Evolutionary conservation across 208 protist species (phyloP), one percentile per base, ranked within the genome.

Genomic region (Trypanosoma congolense): DNA sequence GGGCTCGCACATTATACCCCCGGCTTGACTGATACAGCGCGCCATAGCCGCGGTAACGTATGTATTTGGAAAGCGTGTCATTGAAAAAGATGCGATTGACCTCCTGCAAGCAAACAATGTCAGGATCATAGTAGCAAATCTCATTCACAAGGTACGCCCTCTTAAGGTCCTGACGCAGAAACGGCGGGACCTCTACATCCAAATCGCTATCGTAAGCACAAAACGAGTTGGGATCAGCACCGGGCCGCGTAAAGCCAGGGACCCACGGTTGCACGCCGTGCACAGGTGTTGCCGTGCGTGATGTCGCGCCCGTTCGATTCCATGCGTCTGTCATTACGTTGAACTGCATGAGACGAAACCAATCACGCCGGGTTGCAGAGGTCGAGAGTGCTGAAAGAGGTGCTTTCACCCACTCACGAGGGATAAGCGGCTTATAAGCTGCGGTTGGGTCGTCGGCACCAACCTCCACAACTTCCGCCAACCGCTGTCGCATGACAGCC

Each of bases 291-390:
- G 73, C 77, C 5, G 43, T 30, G 1, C 16, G 28, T 26, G 30
- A 30, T 19, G 33, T 41, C 6, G 28, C 38, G 5, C 42, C 35
- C 22, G 2, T 19, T 21, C 24, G 5, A 22, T 16, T 75, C 75
- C 77, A 93, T 4, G 59, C 58, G 55, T 90, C 82, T 4, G 67
- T 65, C 81, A 90, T 90, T 36, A 80, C 72, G 65, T 93, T 93
- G 42, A 90, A 93, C 44, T 72, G 73, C 86, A 93, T 86, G 18
- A 93, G n/a, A 5, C 86, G 81, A 56, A 93, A 93, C 82, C 86
- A 93, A 56, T 90, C 77, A 4, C 80, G 64, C 3, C 77, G 66
- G 10, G 82, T 77, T 8, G 61, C 30, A 8, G 71, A 54, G 3
- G 81, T 93, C 5, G 85, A 90, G 2, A 93, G 65, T 21, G 68